A percentile compares a stretch with the other conserved stretches of the same genome.
Conservation (phyloP, 345 rosid genomes). For the Brassica nigra region DNA sequence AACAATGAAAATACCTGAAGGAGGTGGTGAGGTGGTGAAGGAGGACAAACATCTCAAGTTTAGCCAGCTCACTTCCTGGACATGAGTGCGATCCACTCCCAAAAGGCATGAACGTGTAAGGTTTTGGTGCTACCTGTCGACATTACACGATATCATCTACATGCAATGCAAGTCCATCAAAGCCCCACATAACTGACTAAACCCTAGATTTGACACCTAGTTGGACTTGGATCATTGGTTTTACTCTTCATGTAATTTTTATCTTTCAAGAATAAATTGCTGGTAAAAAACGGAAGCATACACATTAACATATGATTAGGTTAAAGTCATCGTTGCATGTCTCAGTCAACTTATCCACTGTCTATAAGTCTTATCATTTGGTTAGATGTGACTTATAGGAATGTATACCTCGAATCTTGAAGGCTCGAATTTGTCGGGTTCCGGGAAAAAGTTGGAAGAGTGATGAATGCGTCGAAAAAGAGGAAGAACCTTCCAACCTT, state of each 20-base stretch:
- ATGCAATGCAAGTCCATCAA: constrained; percentile 28
- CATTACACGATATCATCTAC: constrained; percentile 43
- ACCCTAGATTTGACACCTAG: constrained; percentile 16
- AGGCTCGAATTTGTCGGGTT: constrained; percentile 81
- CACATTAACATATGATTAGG: neutral
- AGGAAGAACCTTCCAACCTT: constrained; percentile 96
- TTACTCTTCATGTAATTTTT: neutral
- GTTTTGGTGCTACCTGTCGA: constrained; percentile 75
- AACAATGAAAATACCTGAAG: constrained; percentile 54
- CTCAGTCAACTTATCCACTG: constrained; percentile 1
- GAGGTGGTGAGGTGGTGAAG: constrained; percentile 83
- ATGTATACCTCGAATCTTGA: constrained; percentile 75
- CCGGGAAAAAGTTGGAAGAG: constrained; percentile 65
- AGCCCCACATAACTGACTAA: constrained; percentile 31
- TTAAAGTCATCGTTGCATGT: neutral
- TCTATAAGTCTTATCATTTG: neutral
- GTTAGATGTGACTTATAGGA: neutral
- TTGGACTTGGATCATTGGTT: neutral
- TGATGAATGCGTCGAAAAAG: constrained; percentile 91
- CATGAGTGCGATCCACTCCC: constrained; percentile 95
- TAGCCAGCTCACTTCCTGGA: constrained; percentile 95
- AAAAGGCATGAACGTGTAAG: constrained; percentile 86
- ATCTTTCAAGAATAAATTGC: neutral
- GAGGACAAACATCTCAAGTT: constrained; percentile 86
- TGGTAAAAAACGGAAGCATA: neutral